Conservation (phyloP, 179 eudicot genomes). For the Vitellaria paradoxa region DNA sequence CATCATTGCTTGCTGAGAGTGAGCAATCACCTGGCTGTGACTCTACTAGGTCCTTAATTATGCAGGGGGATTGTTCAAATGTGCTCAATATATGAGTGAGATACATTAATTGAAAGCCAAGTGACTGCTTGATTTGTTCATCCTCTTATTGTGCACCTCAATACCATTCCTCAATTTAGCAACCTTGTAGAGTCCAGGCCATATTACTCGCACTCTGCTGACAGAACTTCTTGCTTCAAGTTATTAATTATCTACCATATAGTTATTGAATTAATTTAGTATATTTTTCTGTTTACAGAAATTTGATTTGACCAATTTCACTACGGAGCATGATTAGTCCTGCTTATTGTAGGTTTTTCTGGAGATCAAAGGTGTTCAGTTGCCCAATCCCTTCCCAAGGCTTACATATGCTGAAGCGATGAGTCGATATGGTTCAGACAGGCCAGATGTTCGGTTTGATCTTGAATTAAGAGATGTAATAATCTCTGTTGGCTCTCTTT, state of each 20-base stretch:
- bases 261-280: neutral
- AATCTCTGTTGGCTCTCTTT: neutral
- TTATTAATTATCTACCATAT: neutral
- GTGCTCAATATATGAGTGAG: neutral
- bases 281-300: neutral
- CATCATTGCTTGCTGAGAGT: too few relatives aligned
- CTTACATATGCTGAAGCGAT: conserved; percentile 93
- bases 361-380: conserved; percentile 83
- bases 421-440: conserved; percentile 92
- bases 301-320: conserved; percentile 5
- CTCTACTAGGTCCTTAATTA: too few relatives aligned
- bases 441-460: conserved; percentile 91
- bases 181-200: neutral
- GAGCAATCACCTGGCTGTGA: too few relatives aligned
- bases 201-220: neutral
- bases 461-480: conserved; percentile 85
- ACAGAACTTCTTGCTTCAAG: neutral
- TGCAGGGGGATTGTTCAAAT: too few relatives aligned
- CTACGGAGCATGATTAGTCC: neutral
- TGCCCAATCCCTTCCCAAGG: conserved; percentile 90
- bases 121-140: neutral
- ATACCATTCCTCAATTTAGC: too few relatives aligned
- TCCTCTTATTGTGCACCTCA: too few relatives aligned
- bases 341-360: conserved; percentile 64
- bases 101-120: neutral